A percentile compares a stretch with the other conserved stretches of the same genome.
Conservation (phyloP, 2,329 filamentous ascomycete species). For the Elsinoe arachidis region DNA sequence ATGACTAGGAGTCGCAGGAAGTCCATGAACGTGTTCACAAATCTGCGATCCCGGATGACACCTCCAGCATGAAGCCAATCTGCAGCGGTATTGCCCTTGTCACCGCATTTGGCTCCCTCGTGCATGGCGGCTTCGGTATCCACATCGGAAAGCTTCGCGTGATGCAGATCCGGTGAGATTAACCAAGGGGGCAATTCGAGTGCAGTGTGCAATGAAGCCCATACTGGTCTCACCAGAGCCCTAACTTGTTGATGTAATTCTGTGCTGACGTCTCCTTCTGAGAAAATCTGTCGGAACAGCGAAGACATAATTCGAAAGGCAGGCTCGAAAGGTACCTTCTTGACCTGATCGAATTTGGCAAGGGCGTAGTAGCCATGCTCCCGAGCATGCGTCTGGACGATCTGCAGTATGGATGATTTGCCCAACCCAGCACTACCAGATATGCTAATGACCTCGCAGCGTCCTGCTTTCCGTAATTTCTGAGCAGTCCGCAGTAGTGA, state of each 20-base stretch:
- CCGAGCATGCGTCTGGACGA: slow-evolving; percentile 48
- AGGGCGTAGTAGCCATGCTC: slow-evolving; percentile 52
- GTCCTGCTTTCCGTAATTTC: slow-evolving; percentile 44
- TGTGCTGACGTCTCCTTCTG: slow-evolving; percentile 53
- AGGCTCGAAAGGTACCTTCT: slow-evolving; percentile 53
- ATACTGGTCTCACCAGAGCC: slow-evolving; percentile 47
- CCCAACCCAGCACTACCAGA: slow-evolving; percentile 50
- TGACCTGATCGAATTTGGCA: slow-evolving; percentile 52
- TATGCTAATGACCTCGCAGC: slow-evolving; percentile 53
- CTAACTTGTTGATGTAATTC: slow-evolving; percentile 53
- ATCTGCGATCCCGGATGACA: slow-evolving; percentile 51
- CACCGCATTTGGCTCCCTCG: slow-evolving; percentile 15
- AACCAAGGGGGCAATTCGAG: slow-evolving; percentile 62
- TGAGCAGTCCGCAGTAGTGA: slow-evolving; percentile 34
- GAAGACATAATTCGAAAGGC: slow-evolving; percentile 53
- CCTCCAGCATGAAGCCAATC: slow-evolving; percentile 40
- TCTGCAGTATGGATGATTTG: slow-evolving; percentile 52
- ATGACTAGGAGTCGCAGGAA: slow-evolving; percentile 72
- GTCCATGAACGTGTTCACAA: slow-evolving; percentile 83
- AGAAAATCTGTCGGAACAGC: slow-evolving; percentile 56
- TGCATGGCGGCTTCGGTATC: not conserved
- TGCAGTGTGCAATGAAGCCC: slow-evolving; percentile 48
- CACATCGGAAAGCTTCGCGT: not conserved
- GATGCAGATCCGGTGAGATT: slow-evolving; percentile 24
- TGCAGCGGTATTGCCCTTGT: slow-evolving; percentile 27